These are phyloP conservation scores for Yamadazyma nakazawae DNA, from an alignment of 805 yeast genomes.

Conservation along the genomic window DNA sequence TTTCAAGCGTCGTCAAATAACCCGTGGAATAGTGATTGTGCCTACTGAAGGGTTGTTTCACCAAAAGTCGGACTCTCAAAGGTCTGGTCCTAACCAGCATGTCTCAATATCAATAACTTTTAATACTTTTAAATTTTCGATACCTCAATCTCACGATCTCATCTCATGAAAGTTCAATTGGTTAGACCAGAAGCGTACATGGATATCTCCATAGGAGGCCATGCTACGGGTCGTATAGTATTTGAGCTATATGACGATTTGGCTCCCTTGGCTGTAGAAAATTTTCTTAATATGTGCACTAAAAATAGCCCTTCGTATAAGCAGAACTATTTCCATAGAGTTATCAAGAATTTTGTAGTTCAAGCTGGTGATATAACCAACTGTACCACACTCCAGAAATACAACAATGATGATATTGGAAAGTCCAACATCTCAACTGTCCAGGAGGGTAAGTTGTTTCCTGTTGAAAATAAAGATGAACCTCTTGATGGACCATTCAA, in stretches of 20 bases:
- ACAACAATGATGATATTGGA: conserved; percentile 30
- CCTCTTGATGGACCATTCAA: conserved; percentile 46
- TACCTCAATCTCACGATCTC: background rate
- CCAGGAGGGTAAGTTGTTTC: conserved; percentile 30
- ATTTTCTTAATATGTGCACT: conserved; percentile 48
- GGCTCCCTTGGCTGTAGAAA: conserved; percentile 58
- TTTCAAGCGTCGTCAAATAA: conserved; percentile 14
- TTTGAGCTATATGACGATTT: conserved; percentile 43
- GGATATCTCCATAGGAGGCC: conserved; percentile 48
- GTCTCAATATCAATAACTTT: too few species aligned
- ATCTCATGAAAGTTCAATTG: conserved; percentile 29
- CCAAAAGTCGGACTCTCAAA: background rate
- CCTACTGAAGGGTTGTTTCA: background rate
- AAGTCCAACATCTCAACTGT: conserved; percentile 29
- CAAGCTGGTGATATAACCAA: conserved; percentile 61
- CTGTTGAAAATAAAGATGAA: conserved; percentile 54
- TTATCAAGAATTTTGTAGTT: conserved; percentile 64
- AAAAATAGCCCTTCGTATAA: conserved; percentile 30
- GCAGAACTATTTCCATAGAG: conserved; percentile 54
- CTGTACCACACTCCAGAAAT: conserved; percentile 23
- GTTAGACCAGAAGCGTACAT: conserved; percentile 38
- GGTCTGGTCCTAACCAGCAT: too few species aligned
- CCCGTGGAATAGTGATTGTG: conserved; percentile 1
- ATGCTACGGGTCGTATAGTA: conserved; percentile 57
- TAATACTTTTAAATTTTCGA: too few species aligned